Evolutionary conservation across 208 protist genomes (phyloP).

Genomic region (Trypanosoma avium): DNA sequence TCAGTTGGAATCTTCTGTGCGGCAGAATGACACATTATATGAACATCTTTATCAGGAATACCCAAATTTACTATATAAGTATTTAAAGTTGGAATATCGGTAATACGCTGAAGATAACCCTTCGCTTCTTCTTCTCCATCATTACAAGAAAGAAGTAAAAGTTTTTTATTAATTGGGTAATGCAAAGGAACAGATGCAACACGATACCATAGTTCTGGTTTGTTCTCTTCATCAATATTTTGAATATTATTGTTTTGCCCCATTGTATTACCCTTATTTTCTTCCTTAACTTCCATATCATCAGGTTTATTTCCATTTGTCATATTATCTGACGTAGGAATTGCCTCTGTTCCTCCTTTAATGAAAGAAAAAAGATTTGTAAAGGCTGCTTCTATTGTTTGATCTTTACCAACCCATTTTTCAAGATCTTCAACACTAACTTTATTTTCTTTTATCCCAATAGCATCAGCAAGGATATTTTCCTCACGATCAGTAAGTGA

Average conservation of each 20-base stretch:
- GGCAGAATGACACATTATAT: conserved; percentile 73
- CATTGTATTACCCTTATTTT: neutral
- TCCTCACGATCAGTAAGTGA: conserved; percentile 12
- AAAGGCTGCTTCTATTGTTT: conserved; percentile 22
- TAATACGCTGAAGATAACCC: conserved; percentile 13
- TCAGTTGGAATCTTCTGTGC: conserved; percentile 68
- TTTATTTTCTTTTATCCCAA: conserved; percentile 32
- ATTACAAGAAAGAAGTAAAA: conserved; percentile 34
- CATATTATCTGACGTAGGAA: neutral
- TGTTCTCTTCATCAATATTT: neutral
- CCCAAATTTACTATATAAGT: conserved; percentile 38
- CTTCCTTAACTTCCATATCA: neutral
- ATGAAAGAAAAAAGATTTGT: conserved; percentile 20
- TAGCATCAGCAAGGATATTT: conserved; percentile 25
- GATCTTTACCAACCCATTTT: conserved; percentile 58
- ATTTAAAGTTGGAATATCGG: conserved; percentile 46
- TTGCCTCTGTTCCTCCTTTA: neutral
- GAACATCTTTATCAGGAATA: conserved; percentile 42
- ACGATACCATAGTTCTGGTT: conserved; percentile 7
- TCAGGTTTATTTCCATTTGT: neutral
- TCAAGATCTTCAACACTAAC: conserved; percentile 58
- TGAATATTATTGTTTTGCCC: neutral
- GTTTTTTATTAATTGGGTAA: neutral
- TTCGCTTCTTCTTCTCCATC: conserved; percentile 24
- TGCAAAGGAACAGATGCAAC: conserved; percentile 5